Evolutionary conservation across 2,329 filamentous ascomycete genomes (phyloP).

Genomic region (Botrytis medusae): DNA sequence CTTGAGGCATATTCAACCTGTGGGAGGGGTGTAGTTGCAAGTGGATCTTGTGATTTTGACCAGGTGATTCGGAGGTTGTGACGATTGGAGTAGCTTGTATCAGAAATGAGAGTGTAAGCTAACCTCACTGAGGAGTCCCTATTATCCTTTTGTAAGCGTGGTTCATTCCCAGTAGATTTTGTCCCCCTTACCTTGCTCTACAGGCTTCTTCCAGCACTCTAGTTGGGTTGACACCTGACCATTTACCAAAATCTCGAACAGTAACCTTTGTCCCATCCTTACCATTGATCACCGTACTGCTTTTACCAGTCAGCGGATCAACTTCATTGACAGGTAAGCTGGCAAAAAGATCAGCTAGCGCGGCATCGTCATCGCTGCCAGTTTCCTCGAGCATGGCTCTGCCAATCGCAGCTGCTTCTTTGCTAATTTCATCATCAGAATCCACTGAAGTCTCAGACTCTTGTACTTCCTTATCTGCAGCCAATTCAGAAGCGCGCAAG

Average conservation of each 20-base stretch:
- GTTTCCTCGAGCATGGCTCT: constrained; percentile 58
- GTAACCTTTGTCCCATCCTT: constrained; percentile 55
- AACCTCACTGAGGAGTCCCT: constrained; percentile 72
- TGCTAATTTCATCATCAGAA: constrained; percentile 48
- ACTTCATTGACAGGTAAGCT: constrained; percentile 61
- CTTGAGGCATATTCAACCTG: constrained; percentile 39
- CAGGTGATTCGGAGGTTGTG: constrained; percentile 74
- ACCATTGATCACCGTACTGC: constrained; percentile 54
- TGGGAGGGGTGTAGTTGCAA: constrained; percentile 41
- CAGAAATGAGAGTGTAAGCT: constrained; percentile 67
- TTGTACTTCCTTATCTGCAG: constrained; percentile 30
- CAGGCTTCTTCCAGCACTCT: constrained; percentile 85
- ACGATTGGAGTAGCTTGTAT: constrained; percentile 71
- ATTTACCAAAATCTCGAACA: constrained; percentile 82
- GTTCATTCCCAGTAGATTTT: not conserved
- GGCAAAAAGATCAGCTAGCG: constrained; percentile 57
- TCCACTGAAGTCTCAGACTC: constrained; percentile 41
- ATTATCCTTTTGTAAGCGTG: constrained; percentile 22
- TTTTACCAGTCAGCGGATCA: constrained; percentile 58
- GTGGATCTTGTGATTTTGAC: constrained; percentile 68
- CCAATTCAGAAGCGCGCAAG: constrained; percentile 41
- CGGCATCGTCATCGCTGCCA: constrained; percentile 53
- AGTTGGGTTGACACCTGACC: constrained; percentile 72
- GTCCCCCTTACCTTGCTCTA: constrained; percentile 61
- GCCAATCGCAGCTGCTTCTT: constrained; percentile 59